A percentile compares a stretch with the other conserved stretches of the same genome.
phyloP scores from a whole-genome alignment of 2,329 filamentous ascomycete species.

The Trichoderma brevicompactum region DNA sequence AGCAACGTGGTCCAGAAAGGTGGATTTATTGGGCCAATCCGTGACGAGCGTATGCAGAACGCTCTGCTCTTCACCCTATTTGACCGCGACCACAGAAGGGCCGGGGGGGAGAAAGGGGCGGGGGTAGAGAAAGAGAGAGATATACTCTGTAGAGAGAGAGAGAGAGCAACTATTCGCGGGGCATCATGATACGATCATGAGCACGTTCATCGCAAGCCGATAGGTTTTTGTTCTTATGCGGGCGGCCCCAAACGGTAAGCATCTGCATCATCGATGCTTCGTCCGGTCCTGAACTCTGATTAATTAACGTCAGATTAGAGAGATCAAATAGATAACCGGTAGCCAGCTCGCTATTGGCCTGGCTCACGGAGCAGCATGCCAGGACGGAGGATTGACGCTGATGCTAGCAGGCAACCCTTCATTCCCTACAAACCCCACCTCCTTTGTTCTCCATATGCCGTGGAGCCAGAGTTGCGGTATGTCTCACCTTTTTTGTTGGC shows the following conservation, averaged over 20 bases:
- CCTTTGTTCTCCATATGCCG: slow-evolving; percentile 11
- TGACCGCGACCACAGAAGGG: slow-evolving; percentile 1
- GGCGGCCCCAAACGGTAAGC: slow-evolving; percentile 13
- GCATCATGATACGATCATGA: slow-evolving; percentile 1
- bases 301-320: slow-evolving; percentile 9
- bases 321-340: slow-evolving; percentile 16
- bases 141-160: too few species aligned
- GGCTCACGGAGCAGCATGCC: slow-evolving; percentile 7
- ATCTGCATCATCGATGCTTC: slow-evolving; percentile 2
- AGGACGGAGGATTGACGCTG: not conserved
- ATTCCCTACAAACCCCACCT: slow-evolving; percentile 14
- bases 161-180: slow-evolving; percentile 9
- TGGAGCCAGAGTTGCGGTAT: slow-evolving; percentile 23
- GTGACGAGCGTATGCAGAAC: slow-evolving; percentile 7
- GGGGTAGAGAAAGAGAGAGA: too few species aligned
- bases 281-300: slow-evolving; percentile 6
- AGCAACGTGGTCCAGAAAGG: slow-evolving; percentile 12
- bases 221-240: not conserved
- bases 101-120: not conserved
- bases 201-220: not conserved
- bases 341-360: slow-evolving; percentile 3
- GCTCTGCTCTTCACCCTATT: not conserved
- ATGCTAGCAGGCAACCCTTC: slow-evolving; percentile 10
- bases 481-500: slow-evolving; percentile 14
- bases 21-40: slow-evolving; percentile 12